Percentiles rank a stretch among this genome's conserved stretches.
Conservation (phyloP, 208 protist species). For the Trypanosoma boissoni region DNA sequence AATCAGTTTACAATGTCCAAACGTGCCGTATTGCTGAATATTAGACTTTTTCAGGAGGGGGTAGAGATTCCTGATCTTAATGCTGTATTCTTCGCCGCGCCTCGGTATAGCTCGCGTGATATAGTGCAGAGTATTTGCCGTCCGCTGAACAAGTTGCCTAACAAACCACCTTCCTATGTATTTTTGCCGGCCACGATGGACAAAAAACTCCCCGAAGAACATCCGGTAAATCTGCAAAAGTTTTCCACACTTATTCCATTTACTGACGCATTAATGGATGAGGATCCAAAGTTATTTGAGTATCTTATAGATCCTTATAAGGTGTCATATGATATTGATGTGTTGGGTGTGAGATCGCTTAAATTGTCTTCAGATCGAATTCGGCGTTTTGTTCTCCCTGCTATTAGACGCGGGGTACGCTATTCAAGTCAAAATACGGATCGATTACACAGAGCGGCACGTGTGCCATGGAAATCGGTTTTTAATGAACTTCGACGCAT, state of each 20-base stretch:
- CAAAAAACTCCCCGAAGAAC: conserved; percentile 27
- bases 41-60: conserved; percentile 78
- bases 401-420: conserved; percentile 69
- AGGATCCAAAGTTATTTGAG: conserved; percentile 73
- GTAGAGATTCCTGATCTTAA: conserved; percentile 77
- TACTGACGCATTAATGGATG: conserved; percentile 82
- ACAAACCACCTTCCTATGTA: conserved; percentile 59
- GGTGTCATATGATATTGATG: conserved; percentile 64
- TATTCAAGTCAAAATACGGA: conserved; percentile 59
- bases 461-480: conserved; percentile 62
- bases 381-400: conserved; percentile 59
- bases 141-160: conserved; percentile 55
- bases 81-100: conserved; percentile 75
- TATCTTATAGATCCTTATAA: conserved; percentile 81
- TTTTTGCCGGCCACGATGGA: conserved; percentile 75
- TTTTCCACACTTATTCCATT: conserved; percentile 77
- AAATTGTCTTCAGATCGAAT: conserved; percentile 54
- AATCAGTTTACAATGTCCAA: conserved; percentile 34
- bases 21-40: conserved; percentile 60
- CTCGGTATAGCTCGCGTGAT: conserved; percentile 75
- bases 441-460: conserved; percentile 55
- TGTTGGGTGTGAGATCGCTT: conserved; percentile 64
- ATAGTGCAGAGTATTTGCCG: conserved; percentile 85
- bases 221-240: conserved; percentile 69
- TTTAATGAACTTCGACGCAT: conserved; percentile 71